A percentile compares a stretch with the other conserved stretches of the same genome.
Conservation (phyloP, 208 protist species). For the Leishmania major region DNA sequence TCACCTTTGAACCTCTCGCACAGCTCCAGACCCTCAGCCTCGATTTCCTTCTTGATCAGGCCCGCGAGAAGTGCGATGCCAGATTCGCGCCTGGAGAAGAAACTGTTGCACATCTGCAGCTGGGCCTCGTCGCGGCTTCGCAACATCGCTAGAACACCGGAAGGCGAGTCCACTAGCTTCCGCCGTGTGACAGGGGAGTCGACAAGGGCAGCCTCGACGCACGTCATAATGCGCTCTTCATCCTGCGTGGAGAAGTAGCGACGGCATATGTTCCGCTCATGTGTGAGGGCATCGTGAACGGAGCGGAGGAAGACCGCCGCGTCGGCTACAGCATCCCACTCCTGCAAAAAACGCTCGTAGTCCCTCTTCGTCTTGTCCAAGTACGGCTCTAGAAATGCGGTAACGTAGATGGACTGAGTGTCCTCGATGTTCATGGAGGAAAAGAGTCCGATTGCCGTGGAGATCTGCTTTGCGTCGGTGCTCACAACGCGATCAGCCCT, state of each 20-base stretch:
- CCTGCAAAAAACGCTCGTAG: slow-evolving; percentile 47
- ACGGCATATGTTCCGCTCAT: slow-evolving; percentile 59
- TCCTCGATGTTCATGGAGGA: slow-evolving; percentile 74
- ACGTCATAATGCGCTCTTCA: slow-evolving; percentile 52
- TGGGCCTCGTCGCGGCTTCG: slow-evolving; percentile 45
- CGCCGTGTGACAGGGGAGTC: slow-evolving; percentile 45
- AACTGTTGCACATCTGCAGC: slow-evolving; percentile 55
- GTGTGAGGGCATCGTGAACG: slow-evolving; percentile 42
- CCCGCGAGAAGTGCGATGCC: slow-evolving; percentile 49
- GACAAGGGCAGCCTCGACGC: slow-evolving; percentile 63
- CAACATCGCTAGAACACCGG: slow-evolving; percentile 55
- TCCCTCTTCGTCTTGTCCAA: slow-evolving; percentile 50
- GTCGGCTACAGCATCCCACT: slow-evolving; percentile 40
- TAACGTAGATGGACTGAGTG: slow-evolving; percentile 62
- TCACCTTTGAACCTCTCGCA: slow-evolving; percentile 45
- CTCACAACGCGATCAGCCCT: slow-evolving; percentile 29
- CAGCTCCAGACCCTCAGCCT: slow-evolving; percentile 51
- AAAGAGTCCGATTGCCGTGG: slow-evolving; percentile 68
- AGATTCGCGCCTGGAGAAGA: slow-evolving; percentile 61
- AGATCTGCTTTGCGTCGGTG: slow-evolving; percentile 47
- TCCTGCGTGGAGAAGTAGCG: slow-evolving; percentile 66
- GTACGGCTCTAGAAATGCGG: slow-evolving; percentile 77
- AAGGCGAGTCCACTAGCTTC: slow-evolving; percentile 47
- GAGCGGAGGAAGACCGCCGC: slow-evolving; percentile 45
- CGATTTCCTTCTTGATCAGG: slow-evolving; percentile 51